These are phyloP conservation scores for Medicago lupulina DNA, from an alignment of 306 rosid species.

Conservation along the genomic window DNA sequence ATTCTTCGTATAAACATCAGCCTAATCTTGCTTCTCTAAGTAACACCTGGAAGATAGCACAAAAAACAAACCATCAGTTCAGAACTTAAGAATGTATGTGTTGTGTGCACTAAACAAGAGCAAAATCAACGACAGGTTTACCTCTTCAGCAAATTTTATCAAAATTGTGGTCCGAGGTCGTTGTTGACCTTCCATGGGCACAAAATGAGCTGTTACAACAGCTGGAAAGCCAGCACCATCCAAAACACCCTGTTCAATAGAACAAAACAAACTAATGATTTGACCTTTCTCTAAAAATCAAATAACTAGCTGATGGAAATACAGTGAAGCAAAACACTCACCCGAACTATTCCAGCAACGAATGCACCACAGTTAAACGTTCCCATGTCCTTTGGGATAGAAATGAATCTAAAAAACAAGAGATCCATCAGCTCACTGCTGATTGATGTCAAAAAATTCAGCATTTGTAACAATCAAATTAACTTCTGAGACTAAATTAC, in stretches of 20 bases:
- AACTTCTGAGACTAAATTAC: slow-evolving; percentile 44
- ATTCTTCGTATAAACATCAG: slow-evolving; percentile 45
- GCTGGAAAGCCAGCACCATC: slow-evolving; percentile 97
- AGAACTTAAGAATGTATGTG: neutral
- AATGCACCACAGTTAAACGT: slow-evolving; percentile 97
- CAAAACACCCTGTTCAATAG: slow-evolving; percentile 69
- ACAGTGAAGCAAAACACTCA: slow-evolving; percentile 47
- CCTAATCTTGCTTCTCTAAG: slow-evolving; percentile 95
- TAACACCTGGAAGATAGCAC: slow-evolving; percentile 66
- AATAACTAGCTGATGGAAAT: slow-evolving; percentile 19
- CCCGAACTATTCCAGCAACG: slow-evolving; percentile 98
- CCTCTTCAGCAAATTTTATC: slow-evolving; percentile 94
- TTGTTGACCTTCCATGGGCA: slow-evolving; percentile 97
- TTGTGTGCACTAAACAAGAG: neutral
- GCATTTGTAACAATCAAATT: neutral
- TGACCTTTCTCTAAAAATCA: slow-evolving; percentile 37
- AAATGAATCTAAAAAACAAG: slow-evolving; percentile 73
- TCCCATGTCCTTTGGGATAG: slow-evolving; percentile 99
- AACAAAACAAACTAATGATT: slow-evolving; percentile 43
- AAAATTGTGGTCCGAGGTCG: slow-evolving; percentile 96
- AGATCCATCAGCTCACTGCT: slow-evolving; percentile 39
- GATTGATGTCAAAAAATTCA: slow-evolving; percentile 24
- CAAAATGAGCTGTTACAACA: slow-evolving; percentile 98
- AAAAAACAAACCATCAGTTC: slow-evolving; percentile 34
- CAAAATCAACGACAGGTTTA: slow-evolving; percentile 39